These are phyloP conservation scores for Camellia granthamiana DNA, from an alignment of 148 eudicot species.

Conservation along the genomic window DNA sequence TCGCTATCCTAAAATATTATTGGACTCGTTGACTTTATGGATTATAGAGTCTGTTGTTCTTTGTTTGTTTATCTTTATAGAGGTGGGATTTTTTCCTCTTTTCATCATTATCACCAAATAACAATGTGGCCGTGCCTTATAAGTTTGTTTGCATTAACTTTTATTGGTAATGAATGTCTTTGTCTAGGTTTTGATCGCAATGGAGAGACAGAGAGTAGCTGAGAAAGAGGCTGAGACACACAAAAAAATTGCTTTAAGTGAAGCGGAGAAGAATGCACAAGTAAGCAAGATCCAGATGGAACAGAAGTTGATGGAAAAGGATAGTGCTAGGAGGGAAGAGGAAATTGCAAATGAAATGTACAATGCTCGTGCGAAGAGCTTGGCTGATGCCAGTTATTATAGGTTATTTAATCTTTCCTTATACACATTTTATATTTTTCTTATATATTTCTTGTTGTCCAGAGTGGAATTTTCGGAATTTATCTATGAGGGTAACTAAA, in stretches of 20 bases:
- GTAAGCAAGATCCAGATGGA: slow-evolving; percentile 94
- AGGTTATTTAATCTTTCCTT: slow-evolving; percentile 23
- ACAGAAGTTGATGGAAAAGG: slow-evolving; percentile 87
- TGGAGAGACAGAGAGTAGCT: slow-evolving; percentile 88
- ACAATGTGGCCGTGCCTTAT: too few relatives aligned
- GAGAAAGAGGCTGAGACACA: slow-evolving; percentile 97
- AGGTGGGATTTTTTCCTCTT: too few relatives aligned
- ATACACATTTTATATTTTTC: neutral
- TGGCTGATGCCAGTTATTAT: slow-evolving; percentile 80
- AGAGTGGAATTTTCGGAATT: neutral
- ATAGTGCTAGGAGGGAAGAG: slow-evolving; percentile 76
- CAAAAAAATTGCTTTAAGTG: slow-evolving; percentile 88
- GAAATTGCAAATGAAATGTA: slow-evolving; percentile 86
- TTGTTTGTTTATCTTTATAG: too few relatives aligned
- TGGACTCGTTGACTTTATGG: neutral
- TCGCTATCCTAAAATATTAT: neutral
- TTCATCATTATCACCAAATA: too few relatives aligned
- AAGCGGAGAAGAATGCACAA: slow-evolving; percentile 85
- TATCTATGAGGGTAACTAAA: neutral
- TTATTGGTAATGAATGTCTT: slow-evolving; percentile 13
- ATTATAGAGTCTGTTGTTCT: neutral
- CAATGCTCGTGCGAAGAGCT: slow-evolving; percentile 81
- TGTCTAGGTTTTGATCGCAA: slow-evolving; percentile 73
- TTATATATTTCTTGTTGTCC: neutral
- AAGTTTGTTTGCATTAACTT: neutral